A percentile compares a stretch with the other conserved stretches of the same genome.
Evolutionary conservation across 2,329 filamentous ascomycete genomes (phyloP).

Genomic region (Calonectria montana): DNA sequence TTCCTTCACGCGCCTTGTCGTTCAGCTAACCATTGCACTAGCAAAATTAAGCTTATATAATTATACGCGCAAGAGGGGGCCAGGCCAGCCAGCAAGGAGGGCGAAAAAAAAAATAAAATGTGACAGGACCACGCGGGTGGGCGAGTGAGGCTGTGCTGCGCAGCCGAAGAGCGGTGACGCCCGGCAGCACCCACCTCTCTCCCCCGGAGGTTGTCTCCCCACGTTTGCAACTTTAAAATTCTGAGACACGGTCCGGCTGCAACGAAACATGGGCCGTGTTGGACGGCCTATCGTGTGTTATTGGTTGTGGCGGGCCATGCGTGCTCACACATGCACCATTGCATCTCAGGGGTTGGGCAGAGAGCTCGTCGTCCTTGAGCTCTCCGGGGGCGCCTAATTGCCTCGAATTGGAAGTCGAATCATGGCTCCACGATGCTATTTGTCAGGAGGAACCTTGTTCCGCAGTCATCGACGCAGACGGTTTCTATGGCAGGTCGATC

Average conservation of each 20-base stretch:
- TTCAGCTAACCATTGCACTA: conserved; percentile 9
- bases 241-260: conserved; percentile 3
- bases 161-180: conserved; percentile 1
- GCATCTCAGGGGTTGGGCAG: not conserved
- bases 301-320: not conserved
- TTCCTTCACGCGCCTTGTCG: not conserved
- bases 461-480: not conserved
- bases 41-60: conserved; percentile 13
- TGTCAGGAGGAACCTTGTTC: not conserved
- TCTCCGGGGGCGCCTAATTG: not conserved
- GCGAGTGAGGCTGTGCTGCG: conserved; percentile 14
- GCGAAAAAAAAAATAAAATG: not conserved
- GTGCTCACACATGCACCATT: not conserved
- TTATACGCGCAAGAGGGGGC: not conserved
- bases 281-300: not conserved
- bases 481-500: not conserved
- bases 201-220: not conserved
- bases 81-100: not conserved
- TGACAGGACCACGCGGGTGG: not conserved
- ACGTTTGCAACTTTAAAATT: conserved; percentile 1
- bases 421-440: not conserved
- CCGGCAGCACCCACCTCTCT: not conserved
- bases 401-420: not conserved
- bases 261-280: conserved; percentile 4
- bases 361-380: not conserved